phyloP scores from a whole-genome alignment of 768 basidiomycete genomes.

The Rhodotorula babjevae region DNA sequence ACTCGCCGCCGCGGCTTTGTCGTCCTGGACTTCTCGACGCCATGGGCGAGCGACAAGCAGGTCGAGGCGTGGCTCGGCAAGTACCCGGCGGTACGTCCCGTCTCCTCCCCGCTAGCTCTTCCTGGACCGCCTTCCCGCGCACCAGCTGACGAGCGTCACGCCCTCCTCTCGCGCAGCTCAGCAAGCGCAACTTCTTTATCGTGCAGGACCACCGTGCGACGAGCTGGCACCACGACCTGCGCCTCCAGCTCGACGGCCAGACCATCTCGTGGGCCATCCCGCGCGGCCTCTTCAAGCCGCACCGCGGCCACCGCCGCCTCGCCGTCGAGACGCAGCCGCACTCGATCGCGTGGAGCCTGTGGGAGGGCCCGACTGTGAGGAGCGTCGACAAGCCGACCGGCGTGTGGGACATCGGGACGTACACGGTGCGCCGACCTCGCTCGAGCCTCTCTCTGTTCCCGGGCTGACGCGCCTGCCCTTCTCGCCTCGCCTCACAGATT shows the following conservation, averaged over 20 bases:
- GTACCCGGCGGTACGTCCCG: neutral
- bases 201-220: slow-evolving; percentile 33
- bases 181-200: slow-evolving; percentile 30
- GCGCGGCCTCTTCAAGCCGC: neutral
- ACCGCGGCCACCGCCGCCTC: neutral
- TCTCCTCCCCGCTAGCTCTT: neutral
- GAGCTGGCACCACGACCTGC: slow-evolving; percentile 23
- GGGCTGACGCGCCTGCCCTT: neutral
- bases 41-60: neutral
- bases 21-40: neutral
- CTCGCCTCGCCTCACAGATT: neutral
- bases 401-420: slow-evolving; percentile 21
- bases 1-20: too few species aligned
- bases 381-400: slow-evolving; percentile 2
- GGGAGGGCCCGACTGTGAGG: slow-evolving; percentile 5
- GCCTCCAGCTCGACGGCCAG: slow-evolving; percentile 21
- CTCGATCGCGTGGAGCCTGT: slow-evolving; percentile 9
- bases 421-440: slow-evolving; percentile 13
- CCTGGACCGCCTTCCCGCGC: too few species aligned
- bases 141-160: too few species aligned
- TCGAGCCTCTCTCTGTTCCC: neutral
- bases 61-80: neutral
- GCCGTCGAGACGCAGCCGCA: slow-evolving; percentile 26
- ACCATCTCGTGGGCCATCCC: slow-evolving; percentile 26
- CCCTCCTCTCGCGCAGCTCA: neutral